These are phyloP conservation scores for Mitragyna speciosa DNA, from an alignment of 257 asterid genomes.

Conservation along the genomic window DNA sequence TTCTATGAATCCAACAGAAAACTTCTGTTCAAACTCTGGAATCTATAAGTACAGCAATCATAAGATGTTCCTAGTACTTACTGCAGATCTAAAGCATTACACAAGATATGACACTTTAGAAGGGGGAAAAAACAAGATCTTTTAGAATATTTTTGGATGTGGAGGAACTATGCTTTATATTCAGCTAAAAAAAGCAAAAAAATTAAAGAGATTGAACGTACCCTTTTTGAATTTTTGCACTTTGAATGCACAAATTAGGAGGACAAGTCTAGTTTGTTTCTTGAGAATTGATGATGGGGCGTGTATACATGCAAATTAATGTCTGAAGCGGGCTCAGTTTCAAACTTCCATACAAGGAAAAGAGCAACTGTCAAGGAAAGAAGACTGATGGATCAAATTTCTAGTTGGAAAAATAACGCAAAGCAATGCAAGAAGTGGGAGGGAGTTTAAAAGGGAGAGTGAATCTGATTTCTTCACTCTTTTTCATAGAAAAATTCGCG, in stretches of 20 bases:
- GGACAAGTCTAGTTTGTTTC: background rate
- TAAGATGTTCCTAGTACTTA: constrained; percentile 9
- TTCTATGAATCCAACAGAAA: background rate
- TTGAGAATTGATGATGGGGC: constrained; percentile 39
- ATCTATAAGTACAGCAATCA: constrained; percentile 6
- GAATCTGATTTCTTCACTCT: constrained; percentile 38
- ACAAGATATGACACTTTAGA: constrained; percentile 14
- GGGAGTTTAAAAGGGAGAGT: constrained; percentile 13
- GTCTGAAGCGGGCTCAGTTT: constrained; percentile 57
- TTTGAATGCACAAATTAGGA: background rate
- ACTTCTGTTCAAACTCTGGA: constrained; percentile 19
- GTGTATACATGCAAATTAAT: constrained; percentile 52
- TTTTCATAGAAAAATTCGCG: constrained; percentile 47
- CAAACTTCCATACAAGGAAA: constrained; percentile 72
- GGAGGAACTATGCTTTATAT: constrained; percentile 14
- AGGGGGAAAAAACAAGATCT: constrained; percentile 10
- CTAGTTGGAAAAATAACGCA: constrained; percentile 22
- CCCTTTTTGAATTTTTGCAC: constrained; percentile 35
- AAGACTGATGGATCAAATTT: constrained; percentile 25
- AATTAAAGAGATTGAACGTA: constrained; percentile 40
- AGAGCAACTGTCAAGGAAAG: constrained; percentile 18
- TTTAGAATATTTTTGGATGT: constrained; percentile 21
- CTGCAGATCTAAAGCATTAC: constrained; percentile 28
- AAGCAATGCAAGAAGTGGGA: constrained; percentile 1
- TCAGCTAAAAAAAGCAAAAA: constrained; percentile 51